Evolutionary conservation across 139 green algal genomes (phyloP), one percentile per base, ranked within the genome.

Genomic region (Haematococcus lacustris): DNA sequence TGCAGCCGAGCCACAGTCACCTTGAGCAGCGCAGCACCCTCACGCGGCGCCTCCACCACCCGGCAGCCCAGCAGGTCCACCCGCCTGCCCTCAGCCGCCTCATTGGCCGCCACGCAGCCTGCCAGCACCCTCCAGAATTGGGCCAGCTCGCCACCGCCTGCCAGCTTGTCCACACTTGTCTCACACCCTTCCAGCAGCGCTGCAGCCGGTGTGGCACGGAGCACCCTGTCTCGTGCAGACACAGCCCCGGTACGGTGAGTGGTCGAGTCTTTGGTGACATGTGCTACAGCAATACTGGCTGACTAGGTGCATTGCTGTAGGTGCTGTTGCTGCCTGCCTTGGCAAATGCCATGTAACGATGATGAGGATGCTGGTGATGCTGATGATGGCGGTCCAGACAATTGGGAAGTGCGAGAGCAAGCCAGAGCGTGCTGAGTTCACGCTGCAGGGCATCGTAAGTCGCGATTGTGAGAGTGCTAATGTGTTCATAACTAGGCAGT

Each of bases 61-160:
- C 76, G 51, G 69, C 80, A 80, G 26, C 73, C 80, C 2, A 85
- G 43, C 32, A 85, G 60, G 73, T 85, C 80, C 28, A 85, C 57
- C 0, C 80, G 73, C 57, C 76, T 37, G 3, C 78, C 78, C 38
- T 83, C 78, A 2, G 32, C 38, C 4, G 33, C 39, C 3, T 17
- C 73, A 59, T 68, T 78, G 64, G 65, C 61, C 28, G 73, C 74
- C 53, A 85, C 80, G 60, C 72, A 80, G 73, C 73, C 76, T 1
- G 80, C 51, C 33, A 85, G 50, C 53, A 80, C 75, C 1, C 80
- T 69, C 80, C 80, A 85, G 70, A 85, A 85, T 47, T 85, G 80
- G 2, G 64, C 59, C 43, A 85, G 65, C 73, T 85, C 80, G 21
- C 53, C 53, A 30, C 53, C 53, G 23, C 65, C 33, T 38, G 37